These are phyloP conservation scores for Irpex sp. DNA, from an alignment of 1,284 basidiomycete genomes.

Conservation along the genomic window DNA sequence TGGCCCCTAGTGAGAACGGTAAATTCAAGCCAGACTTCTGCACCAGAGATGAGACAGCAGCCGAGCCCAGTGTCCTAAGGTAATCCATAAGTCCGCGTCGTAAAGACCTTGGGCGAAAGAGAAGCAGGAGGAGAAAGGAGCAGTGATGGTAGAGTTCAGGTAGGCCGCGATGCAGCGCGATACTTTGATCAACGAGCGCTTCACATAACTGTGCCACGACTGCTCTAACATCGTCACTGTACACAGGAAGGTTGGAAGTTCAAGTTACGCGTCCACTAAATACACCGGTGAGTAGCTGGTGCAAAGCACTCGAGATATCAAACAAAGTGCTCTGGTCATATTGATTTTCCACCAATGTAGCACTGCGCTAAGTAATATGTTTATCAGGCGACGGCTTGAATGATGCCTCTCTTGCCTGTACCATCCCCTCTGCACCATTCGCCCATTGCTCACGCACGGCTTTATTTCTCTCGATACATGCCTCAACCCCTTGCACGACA, in stretches of 20 bases:
- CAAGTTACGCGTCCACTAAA: too few species aligned
- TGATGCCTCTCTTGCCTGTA: neutral
- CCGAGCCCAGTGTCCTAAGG: constrained; percentile 77
- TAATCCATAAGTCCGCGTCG: constrained; percentile 64
- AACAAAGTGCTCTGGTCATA: too few species aligned
- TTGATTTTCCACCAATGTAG: too few species aligned
- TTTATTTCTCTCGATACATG: constrained; percentile 31
- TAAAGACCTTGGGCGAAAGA: neutral
- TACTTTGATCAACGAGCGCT: too few species aligned
- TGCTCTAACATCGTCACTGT: too few species aligned
- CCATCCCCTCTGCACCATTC: constrained; percentile 11
- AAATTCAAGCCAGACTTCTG: constrained; percentile 88
- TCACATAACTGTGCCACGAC: too few species aligned
- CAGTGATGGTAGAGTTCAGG: too few species aligned
- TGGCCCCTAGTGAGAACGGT: constrained; percentile 83
- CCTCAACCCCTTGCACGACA: constrained; percentile 32
- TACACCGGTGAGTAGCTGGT: too few species aligned
- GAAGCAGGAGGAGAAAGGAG: neutral
- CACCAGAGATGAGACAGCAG: constrained; percentile 84
- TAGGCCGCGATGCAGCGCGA: too few species aligned
- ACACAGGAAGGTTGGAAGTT: too few species aligned
- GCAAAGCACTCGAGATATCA: too few species aligned
- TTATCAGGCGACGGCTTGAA: neutral
- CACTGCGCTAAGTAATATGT: too few species aligned
- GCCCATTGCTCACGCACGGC: constrained; percentile 19